These are phyloP conservation scores for Coemansia sp. DNA, from an alignment of 192 early-diverging fungal species.

Conservation along the genomic window DNA sequence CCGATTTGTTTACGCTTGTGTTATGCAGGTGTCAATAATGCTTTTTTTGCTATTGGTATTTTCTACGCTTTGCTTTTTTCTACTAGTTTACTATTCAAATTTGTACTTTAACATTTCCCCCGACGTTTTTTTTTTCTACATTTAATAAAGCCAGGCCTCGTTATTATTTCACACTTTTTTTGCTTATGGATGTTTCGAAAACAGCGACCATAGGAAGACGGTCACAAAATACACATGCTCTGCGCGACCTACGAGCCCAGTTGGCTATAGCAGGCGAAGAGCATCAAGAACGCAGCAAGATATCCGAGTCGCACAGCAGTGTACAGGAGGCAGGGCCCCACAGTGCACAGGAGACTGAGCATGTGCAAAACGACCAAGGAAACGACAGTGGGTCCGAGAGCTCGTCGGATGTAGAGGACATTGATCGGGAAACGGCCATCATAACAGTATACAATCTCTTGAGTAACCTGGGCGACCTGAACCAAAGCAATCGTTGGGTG, in stretches of 20 bases:
- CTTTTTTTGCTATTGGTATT: too few relatives aligned
- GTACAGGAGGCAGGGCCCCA: conserved; percentile 4
- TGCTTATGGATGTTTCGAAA: conserved; percentile 30
- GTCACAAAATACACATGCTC: conserved; percentile 25
- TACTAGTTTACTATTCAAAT: too few relatives aligned
- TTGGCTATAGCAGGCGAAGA: too few relatives aligned
- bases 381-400: too few relatives aligned
- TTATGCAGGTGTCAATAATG: too few relatives aligned
- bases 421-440: conserved; percentile 41
- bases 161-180: conserved; percentile 1
- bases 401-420: conserved; percentile 39
- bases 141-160: not conserved
- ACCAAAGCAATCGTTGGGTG: conserved; percentile 36
- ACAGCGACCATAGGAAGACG: conserved; percentile 44
- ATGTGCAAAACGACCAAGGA: not conserved
- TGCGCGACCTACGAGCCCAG: conserved; percentile 28
- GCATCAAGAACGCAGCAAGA: too few relatives aligned
- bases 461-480: conserved; percentile 43
- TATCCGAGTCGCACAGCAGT: too few relatives aligned
- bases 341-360: not conserved
- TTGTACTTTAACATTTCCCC: too few relatives aligned
- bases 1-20: too few relatives aligned
- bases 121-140: not conserved
- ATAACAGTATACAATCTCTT: conserved; percentile 49
- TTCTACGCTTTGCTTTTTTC: too few relatives aligned